Conservation (phyloP, 2,329 filamentous ascomycete species). For the Ophiocordyceps sinensis region DNA sequence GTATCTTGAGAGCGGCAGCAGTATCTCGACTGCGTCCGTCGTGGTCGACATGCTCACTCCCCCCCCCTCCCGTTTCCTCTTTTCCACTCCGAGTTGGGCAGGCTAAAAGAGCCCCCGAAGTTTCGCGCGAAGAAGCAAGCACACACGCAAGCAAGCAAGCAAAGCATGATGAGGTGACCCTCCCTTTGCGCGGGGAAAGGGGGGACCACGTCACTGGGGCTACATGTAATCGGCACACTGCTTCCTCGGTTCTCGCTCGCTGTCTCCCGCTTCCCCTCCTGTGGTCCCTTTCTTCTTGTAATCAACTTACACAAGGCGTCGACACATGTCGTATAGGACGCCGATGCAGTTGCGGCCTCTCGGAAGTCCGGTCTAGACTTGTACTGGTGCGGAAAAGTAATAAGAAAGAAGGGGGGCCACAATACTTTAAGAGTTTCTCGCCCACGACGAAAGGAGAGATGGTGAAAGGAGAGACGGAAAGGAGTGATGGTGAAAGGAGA, state of each 20-base stretch:
- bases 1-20: too few relatives aligned
- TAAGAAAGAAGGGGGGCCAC: too few relatives aligned
- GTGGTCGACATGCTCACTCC: background rate
- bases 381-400: too few relatives aligned
- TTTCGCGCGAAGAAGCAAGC: conserved; percentile 38
- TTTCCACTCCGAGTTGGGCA: background rate
- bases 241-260: background rate
- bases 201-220: too few relatives aligned
- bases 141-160: background rate
- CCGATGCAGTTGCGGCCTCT: too few relatives aligned
- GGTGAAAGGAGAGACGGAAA: background rate
- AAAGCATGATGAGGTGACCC: background rate
- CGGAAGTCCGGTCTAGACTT: too few relatives aligned
- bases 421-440: too few relatives aligned
- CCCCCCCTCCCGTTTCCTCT: background rate
- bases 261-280: background rate
- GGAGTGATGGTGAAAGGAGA: background rate
- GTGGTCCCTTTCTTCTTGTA: background rate
- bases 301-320: too few relatives aligned
- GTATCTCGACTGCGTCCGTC: too few relatives aligned
- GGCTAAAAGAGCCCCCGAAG: background rate
- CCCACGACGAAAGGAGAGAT: background rate
- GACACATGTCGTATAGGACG: too few relatives aligned
- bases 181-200: background rate
- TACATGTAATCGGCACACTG: too few relatives aligned